Percentiles rank a stretch among this genome's conserved stretches.
These are phyloP conservation scores for Zygotorulaspora florentina DNA, from an alignment of 805 yeast species.

Conservation along the genomic window DNA sequence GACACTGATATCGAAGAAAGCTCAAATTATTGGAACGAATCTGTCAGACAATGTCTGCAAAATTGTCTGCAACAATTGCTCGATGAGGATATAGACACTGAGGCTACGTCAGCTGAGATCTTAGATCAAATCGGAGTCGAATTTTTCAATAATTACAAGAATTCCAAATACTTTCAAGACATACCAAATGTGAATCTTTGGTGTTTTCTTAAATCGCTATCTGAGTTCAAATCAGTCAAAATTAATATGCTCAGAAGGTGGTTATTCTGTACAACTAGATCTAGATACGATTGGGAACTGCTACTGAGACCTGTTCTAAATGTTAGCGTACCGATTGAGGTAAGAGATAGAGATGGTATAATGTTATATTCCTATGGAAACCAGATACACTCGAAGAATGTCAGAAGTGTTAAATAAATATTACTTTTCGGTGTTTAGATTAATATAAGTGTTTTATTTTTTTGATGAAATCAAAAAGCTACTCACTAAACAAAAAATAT, in stretches of 20 bases:
- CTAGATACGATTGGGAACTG: conserved; percentile 38
- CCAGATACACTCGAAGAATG: background rate
- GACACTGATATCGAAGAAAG: conserved; percentile 2
- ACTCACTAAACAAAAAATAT: conserved; percentile 5
- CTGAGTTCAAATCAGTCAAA: conserved; percentile 34
- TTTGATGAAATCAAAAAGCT: background rate
- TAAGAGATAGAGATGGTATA: conserved; percentile 39
- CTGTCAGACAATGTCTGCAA: conserved; percentile 20
- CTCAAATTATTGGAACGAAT: conserved; percentile 28
- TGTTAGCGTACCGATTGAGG: conserved; percentile 34
- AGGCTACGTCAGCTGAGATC: background rate
- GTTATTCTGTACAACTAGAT: conserved; percentile 37
- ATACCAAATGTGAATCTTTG: conserved; percentile 38
- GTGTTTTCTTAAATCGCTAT: conserved; percentile 32
- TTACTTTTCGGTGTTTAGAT: background rate
- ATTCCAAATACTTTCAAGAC: conserved; percentile 28
- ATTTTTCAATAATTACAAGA: conserved; percentile 25
- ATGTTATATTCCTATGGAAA: conserved; percentile 39
- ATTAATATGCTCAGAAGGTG: conserved; percentile 38
- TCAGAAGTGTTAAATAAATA: no score
- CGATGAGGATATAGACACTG: conserved; percentile 1
- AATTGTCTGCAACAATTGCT: background rate
- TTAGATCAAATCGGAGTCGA: conserved; percentile 15
- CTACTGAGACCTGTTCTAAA: conserved; percentile 36
- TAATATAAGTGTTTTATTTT: background rate